Evolutionary conservation across 208 protist genomes (phyloP), one percentile per base, ranked within the genome.

Genomic region (Porcisia hertigi): DNA sequence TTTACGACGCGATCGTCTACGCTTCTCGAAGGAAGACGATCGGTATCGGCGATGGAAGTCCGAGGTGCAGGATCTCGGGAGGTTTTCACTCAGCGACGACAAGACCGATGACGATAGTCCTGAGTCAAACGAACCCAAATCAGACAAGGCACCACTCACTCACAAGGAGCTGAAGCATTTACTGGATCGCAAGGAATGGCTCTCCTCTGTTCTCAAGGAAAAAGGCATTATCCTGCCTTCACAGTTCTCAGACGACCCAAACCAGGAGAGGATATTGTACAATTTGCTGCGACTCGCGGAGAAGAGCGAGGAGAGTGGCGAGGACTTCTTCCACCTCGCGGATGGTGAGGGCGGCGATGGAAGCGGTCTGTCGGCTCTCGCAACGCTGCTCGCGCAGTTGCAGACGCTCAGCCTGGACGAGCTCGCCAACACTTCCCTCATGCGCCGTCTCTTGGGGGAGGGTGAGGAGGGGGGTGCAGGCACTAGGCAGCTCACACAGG

Each of bases 391-490:
- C 18, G 88, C 82, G 20, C 85, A 89, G 70, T 80, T 80, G 12
- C 53, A 84, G 7, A 74, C 72, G 39, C 93, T 88, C 75, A 83
- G 85, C 39, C 75, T 94, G 1, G 86, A 91, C 36, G 83, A 85
- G 23, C 86, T 92, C 41, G 84, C 91, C 30, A 34, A 83, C 72
- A 88, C 84, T 20, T 84, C 84, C 74, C 83, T 91, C 23, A 88
- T 89, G 86, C 55, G 69, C 57, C 70, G 69, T 39, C 86, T 93
- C 7, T 77, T 93, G 49, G 86, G 63, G 53, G 80, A 86, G 72
- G 76, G 69, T 66, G 82, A 88, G 59, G 82, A 75, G 34, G 67
- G 64, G 45, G 43, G 20, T 55, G 67, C 45, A 66, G 60, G 16
- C 60, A 64, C 30, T 59, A 55, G 12, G 62, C 63, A 34, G 58